A percentile compares a stretch with the other conserved stretches of the same genome.
phyloP scores from a whole-genome alignment of 164 flowering plant genomes.

The Liriodendron chinense region DNA sequence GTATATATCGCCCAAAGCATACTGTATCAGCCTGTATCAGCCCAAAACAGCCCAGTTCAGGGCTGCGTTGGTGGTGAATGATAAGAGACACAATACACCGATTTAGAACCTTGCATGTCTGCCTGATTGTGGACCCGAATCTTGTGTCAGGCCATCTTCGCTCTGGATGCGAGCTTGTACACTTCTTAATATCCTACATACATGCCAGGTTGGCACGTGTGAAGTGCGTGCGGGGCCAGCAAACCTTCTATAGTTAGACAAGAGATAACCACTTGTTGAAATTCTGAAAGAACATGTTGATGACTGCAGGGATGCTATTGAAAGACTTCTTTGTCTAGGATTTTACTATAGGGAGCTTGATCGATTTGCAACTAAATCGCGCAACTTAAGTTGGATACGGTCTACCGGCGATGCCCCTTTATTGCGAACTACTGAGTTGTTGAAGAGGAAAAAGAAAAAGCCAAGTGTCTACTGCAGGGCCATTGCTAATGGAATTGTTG shows the following conservation, averaged over 20 bases:
- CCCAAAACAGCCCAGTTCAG: too few relatives aligned
- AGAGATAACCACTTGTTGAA: neutral
- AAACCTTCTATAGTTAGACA: neutral
- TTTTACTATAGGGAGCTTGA: slow-evolving; percentile 90
- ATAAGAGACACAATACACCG: too few relatives aligned
- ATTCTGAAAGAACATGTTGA: neutral
- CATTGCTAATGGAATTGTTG: slow-evolving; percentile 90
- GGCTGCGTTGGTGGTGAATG: too few relatives aligned
- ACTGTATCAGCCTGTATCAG: too few relatives aligned
- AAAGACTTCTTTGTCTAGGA: slow-evolving; percentile 71
- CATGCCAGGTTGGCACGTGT: neutral
- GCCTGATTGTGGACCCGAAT: neutral
- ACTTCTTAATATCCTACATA: too few relatives aligned
- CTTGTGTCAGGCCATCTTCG: neutral
- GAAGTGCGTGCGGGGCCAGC: neutral
- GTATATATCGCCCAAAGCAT: too few relatives aligned
- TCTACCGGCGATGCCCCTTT: slow-evolving; percentile 38
- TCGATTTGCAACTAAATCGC: slow-evolving; percentile 67
- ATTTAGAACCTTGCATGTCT: neutral
- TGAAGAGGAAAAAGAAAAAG: slow-evolving; percentile 34
- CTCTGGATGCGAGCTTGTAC: neutral
- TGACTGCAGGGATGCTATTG: slow-evolving; percentile 77
- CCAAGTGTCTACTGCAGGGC: slow-evolving; percentile 85
- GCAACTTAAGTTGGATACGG: slow-evolving; percentile 88
- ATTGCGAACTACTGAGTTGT: slow-evolving; percentile 27